Percentiles rank a stretch among this genome's conserved stretches.
Evolutionary conservation across 352 stramenopile genomes (phyloP).

Genomic region (Phytophthora litchii): DNA sequence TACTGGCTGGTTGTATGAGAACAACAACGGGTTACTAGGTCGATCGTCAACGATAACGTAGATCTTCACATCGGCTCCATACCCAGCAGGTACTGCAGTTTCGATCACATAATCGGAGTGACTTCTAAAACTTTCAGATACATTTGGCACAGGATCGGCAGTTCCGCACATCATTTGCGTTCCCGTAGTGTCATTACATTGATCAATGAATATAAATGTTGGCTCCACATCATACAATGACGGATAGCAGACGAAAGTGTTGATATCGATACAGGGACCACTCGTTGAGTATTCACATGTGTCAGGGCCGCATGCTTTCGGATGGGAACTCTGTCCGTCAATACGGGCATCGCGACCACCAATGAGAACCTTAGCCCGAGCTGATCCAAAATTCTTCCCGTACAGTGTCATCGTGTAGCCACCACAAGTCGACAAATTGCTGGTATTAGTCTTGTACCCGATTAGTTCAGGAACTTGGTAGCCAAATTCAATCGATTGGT

Average conservation of each 20-base stretch:
- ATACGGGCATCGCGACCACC: constrained; percentile 57
- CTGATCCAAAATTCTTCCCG: constrained; percentile 67
- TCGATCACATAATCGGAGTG: constrained; percentile 61
- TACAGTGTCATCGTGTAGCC: constrained; percentile 62
- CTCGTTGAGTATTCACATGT: constrained; percentile 53
- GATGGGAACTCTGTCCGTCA: constrained; percentile 48
- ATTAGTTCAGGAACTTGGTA: constrained; percentile 53
- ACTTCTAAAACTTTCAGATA: constrained; percentile 39
- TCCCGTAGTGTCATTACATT: constrained; percentile 33
- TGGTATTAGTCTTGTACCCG: constrained; percentile 45
- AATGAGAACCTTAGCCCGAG: constrained; percentile 47
- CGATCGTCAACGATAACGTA: constrained; percentile 58
- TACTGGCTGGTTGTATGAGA: constrained; percentile 68
- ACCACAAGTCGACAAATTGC: constrained; percentile 67
- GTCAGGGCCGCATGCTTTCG: constrained; percentile 34
- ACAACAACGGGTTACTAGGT: constrained; percentile 52
- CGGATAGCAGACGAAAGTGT: constrained; percentile 56
- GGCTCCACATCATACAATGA: constrained; percentile 42
- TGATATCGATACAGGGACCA: constrained; percentile 53
- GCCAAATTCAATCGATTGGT: constrained; percentile 44
- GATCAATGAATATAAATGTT: constrained; percentile 39
- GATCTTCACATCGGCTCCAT: constrained; percentile 45
- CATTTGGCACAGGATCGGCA: constrained; percentile 1
- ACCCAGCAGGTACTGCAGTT: constrained; percentile 53
- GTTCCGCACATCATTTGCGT: constrained; percentile 42